phyloP scores from a whole-genome alignment of 805 yeast genomes.

The Lipomyces anomalus region DNA sequence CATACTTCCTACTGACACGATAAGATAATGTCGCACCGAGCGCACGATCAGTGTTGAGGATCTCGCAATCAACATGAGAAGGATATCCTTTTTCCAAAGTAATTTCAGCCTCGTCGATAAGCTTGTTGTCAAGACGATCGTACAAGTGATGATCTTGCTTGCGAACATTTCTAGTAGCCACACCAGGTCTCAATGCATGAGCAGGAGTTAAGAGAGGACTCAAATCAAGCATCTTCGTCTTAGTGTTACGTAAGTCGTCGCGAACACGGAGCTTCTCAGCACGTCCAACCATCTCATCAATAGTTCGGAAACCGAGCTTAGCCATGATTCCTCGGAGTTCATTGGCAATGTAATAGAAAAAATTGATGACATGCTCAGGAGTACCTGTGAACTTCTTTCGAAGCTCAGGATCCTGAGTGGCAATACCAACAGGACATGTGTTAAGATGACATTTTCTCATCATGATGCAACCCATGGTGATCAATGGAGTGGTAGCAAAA shows the following conservation, averaged over 20 bases:
- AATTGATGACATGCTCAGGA: constrained; percentile 97
- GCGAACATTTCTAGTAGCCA: constrained; percentile 84
- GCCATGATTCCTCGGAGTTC: constrained; percentile 94
- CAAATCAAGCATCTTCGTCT: constrained; percentile 85
- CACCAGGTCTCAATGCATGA: constrained; percentile 93
- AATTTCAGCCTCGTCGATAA: constrained; percentile 90
- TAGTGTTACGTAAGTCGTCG: constrained; percentile 78
- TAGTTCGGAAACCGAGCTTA: constrained; percentile 85
- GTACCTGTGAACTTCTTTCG: constrained; percentile 92
- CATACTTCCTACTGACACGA: constrained; percentile 87
- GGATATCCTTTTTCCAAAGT: constrained; percentile 97
- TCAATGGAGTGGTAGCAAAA: constrained; percentile 93
- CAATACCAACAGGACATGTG: constrained; percentile 97
- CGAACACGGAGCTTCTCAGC: constrained; percentile 84
- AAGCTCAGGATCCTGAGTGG: constrained; percentile 93
- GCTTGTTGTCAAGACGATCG: constrained; percentile 88
- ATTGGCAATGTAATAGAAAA: constrained; percentile 89
- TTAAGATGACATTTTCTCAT: constrained; percentile 91
- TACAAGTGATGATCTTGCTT: constrained; percentile 93
- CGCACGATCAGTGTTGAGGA: constrained; percentile 93
- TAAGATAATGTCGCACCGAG: constrained; percentile 92
- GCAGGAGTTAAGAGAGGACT: constrained; percentile 96
- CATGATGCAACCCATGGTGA: constrained; percentile 96
- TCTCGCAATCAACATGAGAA: constrained; percentile 86
- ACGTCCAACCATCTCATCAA: constrained; percentile 97